Evolutionary conservation across 345 rosid genomes (phyloP).

Genomic region (Camelina hispida): DNA sequence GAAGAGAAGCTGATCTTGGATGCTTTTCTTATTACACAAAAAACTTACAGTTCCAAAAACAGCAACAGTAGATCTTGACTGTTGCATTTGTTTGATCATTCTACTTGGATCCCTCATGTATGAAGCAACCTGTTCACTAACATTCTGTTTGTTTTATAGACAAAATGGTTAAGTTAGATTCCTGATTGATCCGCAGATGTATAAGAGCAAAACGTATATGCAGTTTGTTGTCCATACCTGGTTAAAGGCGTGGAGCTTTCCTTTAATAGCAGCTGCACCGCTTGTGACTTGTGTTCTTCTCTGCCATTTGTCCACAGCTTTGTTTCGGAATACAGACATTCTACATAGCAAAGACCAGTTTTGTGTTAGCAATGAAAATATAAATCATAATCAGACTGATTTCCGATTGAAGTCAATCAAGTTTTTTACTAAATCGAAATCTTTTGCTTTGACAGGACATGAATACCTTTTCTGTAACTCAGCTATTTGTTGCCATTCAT

Average conservation of each 20-base stretch:
- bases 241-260: constrained; percentile 89
- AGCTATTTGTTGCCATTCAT: constrained; percentile 70
- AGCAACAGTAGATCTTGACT: constrained; percentile 64
- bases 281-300: constrained; percentile 88
- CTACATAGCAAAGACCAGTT: constrained; percentile 44
- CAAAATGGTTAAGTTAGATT: constrained; percentile 29
- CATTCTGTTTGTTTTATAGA: constrained; percentile 55
- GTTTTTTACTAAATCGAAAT: not conserved
- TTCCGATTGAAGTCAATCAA: not conserved
- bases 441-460: constrained; percentile 5
- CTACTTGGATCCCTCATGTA: constrained; percentile 96
- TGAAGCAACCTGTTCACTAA: constrained; percentile 85
- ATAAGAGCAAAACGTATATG: not conserved
- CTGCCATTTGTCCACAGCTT: constrained; percentile 93
- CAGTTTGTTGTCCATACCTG: constrained; percentile 59
- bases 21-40: not conserved
- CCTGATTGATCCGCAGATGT: not conserved
- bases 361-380: not conserved
- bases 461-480: constrained; percentile 70
- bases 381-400: not conserved
- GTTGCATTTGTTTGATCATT: constrained; percentile 97
- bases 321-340: constrained; percentile 76
- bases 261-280: constrained; percentile 89
- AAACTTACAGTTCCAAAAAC: constrained; percentile 80
- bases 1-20: constrained; percentile 3